Percentiles rank a stretch among this genome's conserved stretches.
phyloP scores from a whole-genome alignment of 495 filamentous ascomycete genomes.

The Xylaria venustula region DNA sequence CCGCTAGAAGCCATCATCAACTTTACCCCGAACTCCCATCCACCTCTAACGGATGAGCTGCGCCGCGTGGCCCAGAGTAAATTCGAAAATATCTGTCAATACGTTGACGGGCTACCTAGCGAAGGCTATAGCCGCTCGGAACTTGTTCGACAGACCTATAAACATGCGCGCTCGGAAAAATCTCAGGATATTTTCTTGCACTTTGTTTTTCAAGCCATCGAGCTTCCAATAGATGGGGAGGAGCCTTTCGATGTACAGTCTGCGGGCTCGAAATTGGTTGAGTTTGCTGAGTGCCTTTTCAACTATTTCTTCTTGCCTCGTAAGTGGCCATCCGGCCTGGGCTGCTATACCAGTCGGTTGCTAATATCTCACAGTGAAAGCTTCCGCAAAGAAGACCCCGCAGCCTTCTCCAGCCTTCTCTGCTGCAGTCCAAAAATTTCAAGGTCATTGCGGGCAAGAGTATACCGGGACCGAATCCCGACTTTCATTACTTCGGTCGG shows the following conservation, averaged over 20 bases:
- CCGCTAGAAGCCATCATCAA: too few relatives aligned
- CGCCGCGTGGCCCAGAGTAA: neutral
- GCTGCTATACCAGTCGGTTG: neutral
- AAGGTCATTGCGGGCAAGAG: conserved; percentile 14
- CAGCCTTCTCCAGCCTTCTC: conserved; percentile 18
- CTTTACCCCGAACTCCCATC: too few relatives aligned
- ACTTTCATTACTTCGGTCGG: conserved; percentile 21
- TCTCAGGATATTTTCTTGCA: conserved; percentile 20
- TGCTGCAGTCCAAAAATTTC: conserved; percentile 16
- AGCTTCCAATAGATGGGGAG: conserved; percentile 12
- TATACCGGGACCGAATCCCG: conserved; percentile 16
- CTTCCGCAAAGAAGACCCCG: neutral
- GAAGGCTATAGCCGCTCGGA: conserved; percentile 9
- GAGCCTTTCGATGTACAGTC: conserved; percentile 13
- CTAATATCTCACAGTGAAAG: conserved; percentile 15
- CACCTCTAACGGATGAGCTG: conserved; percentile 1
- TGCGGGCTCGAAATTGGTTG: conserved; percentile 1
- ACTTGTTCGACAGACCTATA: conserved; percentile 23
- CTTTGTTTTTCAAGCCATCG: conserved; percentile 17
- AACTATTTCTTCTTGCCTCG: conserved; percentile 24
- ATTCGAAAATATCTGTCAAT: neutral
- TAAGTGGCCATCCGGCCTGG: neutral
- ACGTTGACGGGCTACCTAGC: neutral
- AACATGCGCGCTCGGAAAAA: conserved; percentile 20
- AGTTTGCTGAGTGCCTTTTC: conserved; percentile 24